Conservation (phyloP, 2,329 filamentous ascomycete genomes). For the Colletotrichum lini region DNA sequence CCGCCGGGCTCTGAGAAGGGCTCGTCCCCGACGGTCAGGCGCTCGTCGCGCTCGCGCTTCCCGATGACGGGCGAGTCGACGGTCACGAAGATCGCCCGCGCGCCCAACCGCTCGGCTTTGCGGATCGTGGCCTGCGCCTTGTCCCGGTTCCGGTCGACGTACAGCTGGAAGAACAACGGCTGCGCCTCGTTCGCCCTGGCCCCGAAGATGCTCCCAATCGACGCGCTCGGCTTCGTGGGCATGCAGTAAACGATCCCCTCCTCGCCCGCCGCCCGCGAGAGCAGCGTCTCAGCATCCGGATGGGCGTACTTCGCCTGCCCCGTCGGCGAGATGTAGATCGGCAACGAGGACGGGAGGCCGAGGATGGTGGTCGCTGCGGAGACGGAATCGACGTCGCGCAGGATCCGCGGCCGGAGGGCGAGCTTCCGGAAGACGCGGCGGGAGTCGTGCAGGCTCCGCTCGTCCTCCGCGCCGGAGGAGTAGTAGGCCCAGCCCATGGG, state of each 20-base stretch:
- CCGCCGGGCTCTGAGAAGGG: conserved; percentile 57
- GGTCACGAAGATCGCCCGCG: conserved; percentile 70
- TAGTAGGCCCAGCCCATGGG: conserved; percentile 73
- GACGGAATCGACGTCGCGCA: conserved; percentile 81
- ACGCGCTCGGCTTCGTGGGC: conserved; percentile 32
- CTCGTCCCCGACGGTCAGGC: conserved; percentile 62
- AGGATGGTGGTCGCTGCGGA: conserved; percentile 67
- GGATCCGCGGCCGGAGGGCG: conserved; percentile 80
- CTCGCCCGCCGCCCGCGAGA: conserved; percentile 23
- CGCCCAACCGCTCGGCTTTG: conserved; percentile 61
- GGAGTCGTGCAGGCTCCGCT: conserved; percentile 81
- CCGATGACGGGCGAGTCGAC: conserved; percentile 71
- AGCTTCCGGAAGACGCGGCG: conserved; percentile 81
- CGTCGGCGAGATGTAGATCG: conserved; percentile 75
- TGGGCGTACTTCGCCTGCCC: conserved; percentile 76
- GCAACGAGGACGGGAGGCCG: conserved; percentile 65
- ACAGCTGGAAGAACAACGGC: conserved; percentile 71
- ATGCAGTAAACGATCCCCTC: conserved; percentile 38
- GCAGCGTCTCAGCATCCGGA: conserved; percentile 67
- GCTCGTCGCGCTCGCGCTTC: conserved; percentile 65
- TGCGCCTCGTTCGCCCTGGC: neutral
- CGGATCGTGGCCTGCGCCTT: conserved; percentile 65
- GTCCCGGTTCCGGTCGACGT: conserved; percentile 68
- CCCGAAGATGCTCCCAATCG: conserved; percentile 22
- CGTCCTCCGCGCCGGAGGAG: conserved; percentile 84